A percentile compares a stretch with the other conserved stretches of the same genome.
These are phyloP conservation scores for Aspergillus ochraceoroseus DNA, from an alignment of 2,329 filamentous ascomycete species.

Conservation along the genomic window DNA sequence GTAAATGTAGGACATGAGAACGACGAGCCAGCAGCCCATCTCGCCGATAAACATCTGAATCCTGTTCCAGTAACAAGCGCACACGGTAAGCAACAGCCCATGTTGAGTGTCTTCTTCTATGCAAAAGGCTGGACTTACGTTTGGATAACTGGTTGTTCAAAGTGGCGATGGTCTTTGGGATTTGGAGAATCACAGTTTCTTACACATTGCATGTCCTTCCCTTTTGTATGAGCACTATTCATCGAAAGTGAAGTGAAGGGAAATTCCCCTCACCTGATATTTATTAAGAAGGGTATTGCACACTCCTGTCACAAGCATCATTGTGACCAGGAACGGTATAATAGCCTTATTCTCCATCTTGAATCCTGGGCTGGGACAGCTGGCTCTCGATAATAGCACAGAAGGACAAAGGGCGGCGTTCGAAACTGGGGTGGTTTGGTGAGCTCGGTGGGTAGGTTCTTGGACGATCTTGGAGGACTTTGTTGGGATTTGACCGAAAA, in stretches of 20 bases:
- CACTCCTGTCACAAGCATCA: slow-evolving; percentile 95
- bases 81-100: background rate
- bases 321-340: slow-evolving; percentile 79
- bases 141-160: slow-evolving; percentile 94
- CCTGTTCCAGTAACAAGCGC: slow-evolving; percentile 26
- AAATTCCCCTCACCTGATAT: slow-evolving; percentile 64
- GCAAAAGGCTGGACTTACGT: slow-evolving; percentile 56
- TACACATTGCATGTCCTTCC: slow-evolving; percentile 89
- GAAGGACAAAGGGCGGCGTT: background rate
- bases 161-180: slow-evolving; percentile 62
- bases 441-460: too few species aligned
- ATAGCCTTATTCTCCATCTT: slow-evolving; percentile 66
- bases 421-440: background rate
- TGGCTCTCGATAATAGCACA: slow-evolving; percentile 7
- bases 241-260: background rate
- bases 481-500: too few species aligned
- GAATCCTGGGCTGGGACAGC: slow-evolving; percentile 1
- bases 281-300: slow-evolving; percentile 97
- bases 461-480: too few species aligned
- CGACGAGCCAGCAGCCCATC: slow-evolving; percentile 90
- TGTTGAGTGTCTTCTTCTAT: background rate
- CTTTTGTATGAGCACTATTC: slow-evolving; percentile 6
- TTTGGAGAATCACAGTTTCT: slow-evolving; percentile 73
- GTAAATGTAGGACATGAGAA: slow-evolving; percentile 65
- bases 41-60: slow-evolving; percentile 97